Evolutionary conservation across 805 yeast species (phyloP).

Genomic region (Jamesozyma jinghongensis): DNA sequence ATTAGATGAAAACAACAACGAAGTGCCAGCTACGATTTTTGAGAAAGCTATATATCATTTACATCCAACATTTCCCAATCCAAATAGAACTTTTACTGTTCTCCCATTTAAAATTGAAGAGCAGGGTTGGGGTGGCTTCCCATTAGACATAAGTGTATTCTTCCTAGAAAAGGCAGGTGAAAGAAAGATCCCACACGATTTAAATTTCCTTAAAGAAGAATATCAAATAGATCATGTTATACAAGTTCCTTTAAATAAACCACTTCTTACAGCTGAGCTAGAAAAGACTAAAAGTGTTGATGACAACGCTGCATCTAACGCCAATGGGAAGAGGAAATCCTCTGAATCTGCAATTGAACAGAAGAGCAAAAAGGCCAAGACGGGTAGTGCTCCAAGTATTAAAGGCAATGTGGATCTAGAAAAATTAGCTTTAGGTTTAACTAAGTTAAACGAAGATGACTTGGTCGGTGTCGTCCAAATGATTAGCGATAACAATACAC

Average conservation of each 20-base stretch:
- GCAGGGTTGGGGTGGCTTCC: slow-evolving; percentile 98
- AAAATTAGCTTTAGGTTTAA: slow-evolving; percentile 79
- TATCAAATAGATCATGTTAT: slow-evolving; percentile 74
- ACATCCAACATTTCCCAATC: slow-evolving; percentile 92
- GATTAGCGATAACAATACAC: slow-evolving; percentile 93
- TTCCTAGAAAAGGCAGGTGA: slow-evolving; percentile 88
- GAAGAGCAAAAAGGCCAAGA: slow-evolving; percentile 45
- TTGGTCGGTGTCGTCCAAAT: slow-evolving; percentile 90
- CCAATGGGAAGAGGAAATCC: slow-evolving; percentile 15
- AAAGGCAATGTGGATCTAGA: slow-evolving; percentile 82
- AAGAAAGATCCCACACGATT: slow-evolving; percentile 76
- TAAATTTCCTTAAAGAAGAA: slow-evolving; percentile 72
- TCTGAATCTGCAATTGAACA: slow-evolving; percentile 17
- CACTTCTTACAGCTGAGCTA: slow-evolving; percentile 58
- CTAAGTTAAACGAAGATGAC: slow-evolving; percentile 86
- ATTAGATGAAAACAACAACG: slow-evolving; percentile 72
- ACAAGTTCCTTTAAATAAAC: slow-evolving; percentile 68
- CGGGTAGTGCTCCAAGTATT: slow-evolving; percentile 34
- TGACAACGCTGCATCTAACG: slow-evolving; percentile 24
- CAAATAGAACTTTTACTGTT: slow-evolving; percentile 69
- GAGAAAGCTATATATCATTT: slow-evolving; percentile 89
- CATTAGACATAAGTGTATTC: slow-evolving; percentile 69
- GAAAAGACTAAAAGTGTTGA: slow-evolving; percentile 82
- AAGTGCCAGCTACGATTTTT: slow-evolving; percentile 79
- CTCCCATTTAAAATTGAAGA: slow-evolving; percentile 85